Percentiles rank a stretch among this genome's conserved stretches.
phyloP scores from a whole-genome alignment of 164 flowering plant genomes.

The Nelumbo lutea region DNA sequence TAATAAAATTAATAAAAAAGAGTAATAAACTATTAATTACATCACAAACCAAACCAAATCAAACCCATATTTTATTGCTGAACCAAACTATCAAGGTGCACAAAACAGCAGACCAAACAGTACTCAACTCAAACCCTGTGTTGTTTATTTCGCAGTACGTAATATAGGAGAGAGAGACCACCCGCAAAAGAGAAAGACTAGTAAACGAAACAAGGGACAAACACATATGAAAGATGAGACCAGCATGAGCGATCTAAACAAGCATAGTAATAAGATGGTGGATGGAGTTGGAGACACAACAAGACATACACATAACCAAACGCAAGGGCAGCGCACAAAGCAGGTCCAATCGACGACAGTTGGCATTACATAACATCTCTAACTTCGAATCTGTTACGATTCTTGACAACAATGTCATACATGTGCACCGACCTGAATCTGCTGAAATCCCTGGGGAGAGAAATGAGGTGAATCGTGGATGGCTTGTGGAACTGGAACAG shows the following conservation, averaged over 20 bases:
- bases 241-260: not conserved
- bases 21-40: no score
- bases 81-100: no score
- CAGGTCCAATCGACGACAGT: no score
- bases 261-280: no score
- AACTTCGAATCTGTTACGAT: constrained; percentile 67
- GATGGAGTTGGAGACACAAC: not conserved
- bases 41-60: no score
- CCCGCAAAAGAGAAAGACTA: not conserved
- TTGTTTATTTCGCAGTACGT: no score
- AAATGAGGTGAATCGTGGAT: constrained; percentile 74
- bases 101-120: no score
- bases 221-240: not conserved
- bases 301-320: not conserved
- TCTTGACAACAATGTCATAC: constrained; percentile 87
- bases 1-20: no score
- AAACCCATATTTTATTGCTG: no score
- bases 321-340: no score
- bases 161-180: not conserved
- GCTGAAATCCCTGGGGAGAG: constrained; percentile 76
- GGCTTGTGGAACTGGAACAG: constrained; percentile 84
- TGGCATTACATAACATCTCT: constrained; percentile 35
- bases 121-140: no score
- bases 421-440: constrained; percentile 78
- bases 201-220: no score